phyloP scores from a whole-genome alignment of 768 basidiomycete genomes.

The Calocera cornea region DNA sequence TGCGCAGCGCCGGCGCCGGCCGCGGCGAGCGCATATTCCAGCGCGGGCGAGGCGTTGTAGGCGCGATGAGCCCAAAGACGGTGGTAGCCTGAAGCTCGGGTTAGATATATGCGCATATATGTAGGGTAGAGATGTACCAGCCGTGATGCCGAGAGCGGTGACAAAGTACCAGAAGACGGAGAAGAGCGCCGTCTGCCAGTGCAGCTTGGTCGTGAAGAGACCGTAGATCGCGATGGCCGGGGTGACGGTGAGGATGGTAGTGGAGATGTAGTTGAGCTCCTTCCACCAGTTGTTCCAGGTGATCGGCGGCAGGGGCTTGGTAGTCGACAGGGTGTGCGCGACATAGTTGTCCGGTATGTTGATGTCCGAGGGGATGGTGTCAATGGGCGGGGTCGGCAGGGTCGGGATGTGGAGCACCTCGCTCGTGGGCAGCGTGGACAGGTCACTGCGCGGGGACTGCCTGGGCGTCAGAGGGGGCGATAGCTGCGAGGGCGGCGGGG shows the following conservation, averaged over 20 bases:
- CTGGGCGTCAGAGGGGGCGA: background rate
- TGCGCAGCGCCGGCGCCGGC: slow-evolving; percentile 87
- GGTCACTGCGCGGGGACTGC: background rate
- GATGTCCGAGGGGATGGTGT: slow-evolving; percentile 21
- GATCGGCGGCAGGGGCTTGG: slow-evolving; percentile 55
- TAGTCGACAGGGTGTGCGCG: slow-evolving; percentile 52
- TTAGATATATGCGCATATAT: slow-evolving; percentile 6
- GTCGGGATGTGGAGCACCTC: background rate
- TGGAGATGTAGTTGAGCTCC: slow-evolving; percentile 67
- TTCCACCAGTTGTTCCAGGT: slow-evolving; percentile 41
- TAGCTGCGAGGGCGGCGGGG: slow-evolving; percentile 2
- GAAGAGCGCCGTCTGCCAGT: slow-evolving; percentile 66
- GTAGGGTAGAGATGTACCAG: background rate
- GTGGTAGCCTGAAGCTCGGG: slow-evolving; percentile 58
- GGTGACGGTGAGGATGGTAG: slow-evolving; percentile 55
- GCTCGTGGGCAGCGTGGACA: background rate
- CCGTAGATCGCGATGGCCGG: slow-evolving; percentile 67
- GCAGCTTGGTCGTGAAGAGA: slow-evolving; percentile 41
- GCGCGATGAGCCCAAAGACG: slow-evolving; percentile 93
- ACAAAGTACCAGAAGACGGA: slow-evolving; percentile 62
- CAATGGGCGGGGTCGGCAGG: background rate
- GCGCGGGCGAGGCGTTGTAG: slow-evolving; percentile 76
- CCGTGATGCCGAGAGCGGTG: slow-evolving; percentile 57
- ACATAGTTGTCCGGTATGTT: slow-evolving; percentile 72
- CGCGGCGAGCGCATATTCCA: slow-evolving; percentile 74